These are phyloP conservation scores for Penicillium sp. DNA, from an alignment of 2,329 filamentous ascomycete species.

Conservation along the genomic window DNA sequence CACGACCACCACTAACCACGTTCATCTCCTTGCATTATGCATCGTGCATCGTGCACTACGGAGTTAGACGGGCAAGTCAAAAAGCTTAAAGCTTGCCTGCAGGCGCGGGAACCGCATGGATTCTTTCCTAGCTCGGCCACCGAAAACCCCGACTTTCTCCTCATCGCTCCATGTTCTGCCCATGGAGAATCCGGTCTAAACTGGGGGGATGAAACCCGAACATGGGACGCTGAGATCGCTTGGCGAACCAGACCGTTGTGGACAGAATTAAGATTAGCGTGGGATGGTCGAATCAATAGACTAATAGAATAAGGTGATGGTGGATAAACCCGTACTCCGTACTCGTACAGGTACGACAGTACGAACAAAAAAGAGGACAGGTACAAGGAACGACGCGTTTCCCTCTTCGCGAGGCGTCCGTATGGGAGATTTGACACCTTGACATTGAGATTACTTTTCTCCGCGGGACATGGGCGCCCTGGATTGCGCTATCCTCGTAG, in stretches of 20 bases:
- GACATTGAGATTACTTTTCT: too few species aligned
- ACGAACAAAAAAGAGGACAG: too few species aligned
- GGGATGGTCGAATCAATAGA: background rate
- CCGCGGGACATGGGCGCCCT: too few species aligned
- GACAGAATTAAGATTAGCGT: background rate
- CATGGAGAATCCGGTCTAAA: conserved; percentile 12
- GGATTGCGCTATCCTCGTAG: background rate
- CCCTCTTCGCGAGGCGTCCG: too few species aligned
- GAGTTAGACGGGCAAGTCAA: conserved; percentile 4
- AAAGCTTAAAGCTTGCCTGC: conserved; percentile 18
- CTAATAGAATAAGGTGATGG: background rate
- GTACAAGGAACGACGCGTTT: too few species aligned
- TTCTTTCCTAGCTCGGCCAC: conserved; percentile 5
- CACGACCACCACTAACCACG: conserved; percentile 11
- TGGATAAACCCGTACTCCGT: background rate
- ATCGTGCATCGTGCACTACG: background rate
- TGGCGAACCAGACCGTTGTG: conserved; percentile 17
- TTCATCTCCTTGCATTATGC: conserved; percentile 20
- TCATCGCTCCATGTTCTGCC: background rate
- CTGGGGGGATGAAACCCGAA: conserved; percentile 13
- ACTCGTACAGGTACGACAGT: too few species aligned
- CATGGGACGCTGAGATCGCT: conserved; percentile 18
- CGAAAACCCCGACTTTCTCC: background rate
- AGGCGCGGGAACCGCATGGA: conserved; percentile 15
- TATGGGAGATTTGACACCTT: too few species aligned